Evolutionary conservation across 2,329 filamentous ascomycete genomes (phyloP).

Genomic region (Colletotrichum spaethianum): DNA sequence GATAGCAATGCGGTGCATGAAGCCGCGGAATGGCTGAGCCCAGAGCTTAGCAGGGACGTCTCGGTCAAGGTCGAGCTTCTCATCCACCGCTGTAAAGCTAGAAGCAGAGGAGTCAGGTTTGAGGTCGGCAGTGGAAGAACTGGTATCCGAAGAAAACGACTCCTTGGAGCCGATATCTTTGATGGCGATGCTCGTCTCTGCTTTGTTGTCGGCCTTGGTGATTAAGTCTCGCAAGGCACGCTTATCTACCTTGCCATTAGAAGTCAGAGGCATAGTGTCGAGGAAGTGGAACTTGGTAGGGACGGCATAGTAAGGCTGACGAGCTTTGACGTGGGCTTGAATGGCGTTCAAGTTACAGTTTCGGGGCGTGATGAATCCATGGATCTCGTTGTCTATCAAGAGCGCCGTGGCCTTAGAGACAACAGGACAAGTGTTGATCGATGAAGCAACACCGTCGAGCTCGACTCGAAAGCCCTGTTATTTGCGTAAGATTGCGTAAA

Average conservation of each 20-base stretch:
- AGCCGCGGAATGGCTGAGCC: constrained; percentile 54
- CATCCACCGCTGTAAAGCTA: constrained; percentile 36
- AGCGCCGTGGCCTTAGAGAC: constrained; percentile 64
- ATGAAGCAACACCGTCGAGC: constrained; percentile 68
- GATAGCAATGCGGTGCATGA: constrained; percentile 63
- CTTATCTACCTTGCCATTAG: constrained; percentile 72
- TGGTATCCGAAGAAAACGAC: constrained; percentile 11
- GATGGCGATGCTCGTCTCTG: not conserved
- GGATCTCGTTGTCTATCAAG: constrained; percentile 62
- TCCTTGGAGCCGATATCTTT: constrained; percentile 23
- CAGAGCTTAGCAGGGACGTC: constrained; percentile 58
- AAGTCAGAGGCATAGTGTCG: constrained; percentile 62
- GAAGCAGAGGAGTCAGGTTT: constrained; percentile 24
- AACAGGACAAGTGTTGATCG: constrained; percentile 60
- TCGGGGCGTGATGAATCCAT: constrained; percentile 60
- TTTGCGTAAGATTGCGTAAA: not conserved
- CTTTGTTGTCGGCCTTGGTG: constrained; percentile 5
- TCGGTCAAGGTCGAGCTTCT: constrained; percentile 33
- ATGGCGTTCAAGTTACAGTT: constrained; percentile 51
- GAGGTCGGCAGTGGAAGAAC: constrained; percentile 5
- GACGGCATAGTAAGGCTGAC: constrained; percentile 69
- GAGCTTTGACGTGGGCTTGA: constrained; percentile 55
- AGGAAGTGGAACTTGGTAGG: constrained; percentile 62
- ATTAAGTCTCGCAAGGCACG: constrained; percentile 56
- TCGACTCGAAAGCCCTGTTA: constrained; percentile 69